A percentile compares a stretch with the other conserved stretches of the same genome.
Conservation (phyloP, 2,329 filamentous ascomycete genomes). For the Penicillium psychrosexuale region DNA sequence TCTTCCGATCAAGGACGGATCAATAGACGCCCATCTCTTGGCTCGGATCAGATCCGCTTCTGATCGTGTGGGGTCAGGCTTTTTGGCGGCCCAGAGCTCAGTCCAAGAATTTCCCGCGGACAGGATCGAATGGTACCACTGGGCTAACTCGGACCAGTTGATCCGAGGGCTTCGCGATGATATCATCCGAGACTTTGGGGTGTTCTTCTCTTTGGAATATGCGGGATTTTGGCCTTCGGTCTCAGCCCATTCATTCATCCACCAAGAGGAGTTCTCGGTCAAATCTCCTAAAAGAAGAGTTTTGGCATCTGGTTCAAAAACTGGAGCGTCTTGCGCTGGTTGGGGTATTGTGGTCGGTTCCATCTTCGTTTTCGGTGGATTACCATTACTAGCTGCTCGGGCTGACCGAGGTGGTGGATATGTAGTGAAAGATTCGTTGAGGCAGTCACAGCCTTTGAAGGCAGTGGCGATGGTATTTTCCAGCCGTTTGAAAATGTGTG, state of each 20-base stretch:
- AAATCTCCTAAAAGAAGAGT: conserved; percentile 70
- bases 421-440: conserved; percentile 74
- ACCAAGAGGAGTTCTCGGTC: conserved; percentile 79
- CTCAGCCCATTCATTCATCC: conserved; percentile 60
- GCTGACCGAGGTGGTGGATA: conserved; percentile 40
- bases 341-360: conserved; percentile 31
- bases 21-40: conserved; percentile 42
- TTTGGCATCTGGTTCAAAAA: conserved; percentile 70
- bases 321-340: conserved; percentile 35
- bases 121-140: conserved; percentile 71
- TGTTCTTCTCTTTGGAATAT: conserved; percentile 34
- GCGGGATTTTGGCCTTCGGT: conserved; percentile 29
- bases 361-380: conserved; percentile 33
- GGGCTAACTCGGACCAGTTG: conserved; percentile 67
- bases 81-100: conserved; percentile 56
- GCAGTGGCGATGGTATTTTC: conserved; percentile 72
- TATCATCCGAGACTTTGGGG: conserved; percentile 40
- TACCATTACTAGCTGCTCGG: conserved; percentile 47
- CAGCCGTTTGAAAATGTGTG: conserved; percentile 67
- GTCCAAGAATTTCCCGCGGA: conserved; percentile 68
- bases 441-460: conserved; percentile 65
- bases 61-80: conserved; percentile 31
- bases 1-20: conserved; percentile 49
- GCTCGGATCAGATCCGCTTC: conserved; percentile 22
- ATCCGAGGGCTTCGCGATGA: conserved; percentile 64